These are phyloP conservation scores for Erucastrum elatum DNA, from an alignment of 345 rosid species.

Conservation along the genomic window DNA sequence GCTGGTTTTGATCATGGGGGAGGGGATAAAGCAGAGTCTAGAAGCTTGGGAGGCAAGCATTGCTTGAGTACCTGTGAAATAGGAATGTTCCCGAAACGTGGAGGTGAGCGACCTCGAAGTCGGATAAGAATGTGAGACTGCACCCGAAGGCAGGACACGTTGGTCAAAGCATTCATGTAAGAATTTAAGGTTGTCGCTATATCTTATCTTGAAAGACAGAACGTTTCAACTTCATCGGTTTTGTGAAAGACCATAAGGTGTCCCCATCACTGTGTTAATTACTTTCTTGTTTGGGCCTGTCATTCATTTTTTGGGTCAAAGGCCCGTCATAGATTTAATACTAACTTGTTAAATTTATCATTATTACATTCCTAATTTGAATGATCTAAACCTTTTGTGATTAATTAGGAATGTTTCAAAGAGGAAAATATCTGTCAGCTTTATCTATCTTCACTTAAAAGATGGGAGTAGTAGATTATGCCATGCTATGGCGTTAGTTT, in stretches of 20 bases:
- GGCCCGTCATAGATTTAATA: too few relatives aligned
- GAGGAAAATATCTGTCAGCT: neutral
- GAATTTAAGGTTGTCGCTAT: neutral
- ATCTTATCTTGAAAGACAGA: too few relatives aligned
- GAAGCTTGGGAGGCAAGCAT: conserved; percentile 39
- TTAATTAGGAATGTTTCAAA: neutral
- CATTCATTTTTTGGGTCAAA: too few relatives aligned
- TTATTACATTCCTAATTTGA: neutral
- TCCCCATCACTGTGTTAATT: too few relatives aligned
- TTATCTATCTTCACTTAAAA: neutral
- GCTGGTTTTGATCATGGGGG: conserved; percentile 60
- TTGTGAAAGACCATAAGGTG: too few relatives aligned
- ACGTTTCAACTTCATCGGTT: too few relatives aligned
- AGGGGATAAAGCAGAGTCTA: conserved; percentile 53
- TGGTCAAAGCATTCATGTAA: conserved; percentile 21
- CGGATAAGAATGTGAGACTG: conserved; percentile 9
- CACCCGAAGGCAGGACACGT: too few relatives aligned
- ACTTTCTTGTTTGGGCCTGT: too few relatives aligned
- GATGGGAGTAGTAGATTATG: neutral
- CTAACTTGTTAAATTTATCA: neutral
- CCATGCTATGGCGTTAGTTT: neutral
- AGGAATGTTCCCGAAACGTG: neutral
- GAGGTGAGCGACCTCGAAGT: conserved; percentile 16
- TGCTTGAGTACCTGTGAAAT: conserved; percentile 26
- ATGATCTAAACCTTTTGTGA: neutral